These are phyloP conservation scores for Fusarium lateritium DNA, from an alignment of 2,329 filamentous ascomycete species.

Conservation along the genomic window DNA sequence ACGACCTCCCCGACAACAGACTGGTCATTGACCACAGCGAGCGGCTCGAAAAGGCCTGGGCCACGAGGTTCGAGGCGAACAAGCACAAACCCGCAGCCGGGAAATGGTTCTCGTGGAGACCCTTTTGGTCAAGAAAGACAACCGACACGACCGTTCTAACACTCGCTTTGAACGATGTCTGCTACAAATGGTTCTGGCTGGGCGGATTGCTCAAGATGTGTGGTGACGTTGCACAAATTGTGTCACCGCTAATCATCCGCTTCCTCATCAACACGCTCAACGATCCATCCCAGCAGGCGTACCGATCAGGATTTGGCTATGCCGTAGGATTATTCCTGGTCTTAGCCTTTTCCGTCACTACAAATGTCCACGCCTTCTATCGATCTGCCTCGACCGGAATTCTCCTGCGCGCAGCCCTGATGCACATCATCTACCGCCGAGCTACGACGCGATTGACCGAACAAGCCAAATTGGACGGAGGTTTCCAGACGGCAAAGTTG, in stretches of 20 bases:
- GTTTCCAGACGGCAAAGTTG: slow-evolving; percentile 47
- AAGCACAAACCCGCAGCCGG: background rate
- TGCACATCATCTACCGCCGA: slow-evolving; percentile 34
- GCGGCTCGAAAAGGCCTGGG: slow-evolving; percentile 30
- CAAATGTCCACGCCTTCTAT: slow-evolving; percentile 35
- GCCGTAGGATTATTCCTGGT: slow-evolving; percentile 14
- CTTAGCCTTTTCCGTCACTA: slow-evolving; percentile 30
- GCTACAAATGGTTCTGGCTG: slow-evolving; percentile 51
- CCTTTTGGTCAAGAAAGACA: slow-evolving; percentile 48
- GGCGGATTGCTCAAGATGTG: slow-evolving; percentile 48
- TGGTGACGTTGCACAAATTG: slow-evolving; percentile 43
- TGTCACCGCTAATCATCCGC: slow-evolving; percentile 31
- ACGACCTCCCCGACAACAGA: slow-evolving; percentile 27
- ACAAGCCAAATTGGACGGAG: slow-evolving; percentile 36
- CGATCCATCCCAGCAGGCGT: slow-evolving; percentile 21
- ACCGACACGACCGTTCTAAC: slow-evolving; percentile 48
- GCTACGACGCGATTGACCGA: slow-evolving; percentile 31
- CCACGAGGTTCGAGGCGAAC: slow-evolving; percentile 8
- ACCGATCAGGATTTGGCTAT: slow-evolving; percentile 30
- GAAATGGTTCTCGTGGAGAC: slow-evolving; percentile 20
- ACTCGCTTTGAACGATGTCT: slow-evolving; percentile 51
- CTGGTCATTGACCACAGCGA: slow-evolving; percentile 31
- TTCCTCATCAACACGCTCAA: slow-evolving; percentile 29
- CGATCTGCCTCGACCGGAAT: slow-evolving; percentile 24
- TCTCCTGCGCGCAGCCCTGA: slow-evolving; percentile 22